Evolutionary conservation across 2,329 filamentous ascomycete species (phyloP).

Genomic region (Exophiala lecanii-corni): DNA sequence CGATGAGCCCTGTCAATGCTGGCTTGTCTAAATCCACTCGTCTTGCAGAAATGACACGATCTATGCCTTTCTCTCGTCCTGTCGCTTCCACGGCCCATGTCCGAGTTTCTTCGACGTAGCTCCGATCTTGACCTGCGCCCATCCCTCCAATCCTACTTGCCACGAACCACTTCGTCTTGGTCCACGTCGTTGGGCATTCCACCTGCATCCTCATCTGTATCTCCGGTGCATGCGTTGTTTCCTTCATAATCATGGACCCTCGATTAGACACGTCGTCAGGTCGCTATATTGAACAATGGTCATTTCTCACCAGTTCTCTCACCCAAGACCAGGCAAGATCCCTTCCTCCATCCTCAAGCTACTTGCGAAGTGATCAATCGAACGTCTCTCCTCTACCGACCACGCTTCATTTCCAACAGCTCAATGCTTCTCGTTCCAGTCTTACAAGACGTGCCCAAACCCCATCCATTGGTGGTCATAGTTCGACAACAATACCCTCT

Average conservation of each 20-base stretch:
- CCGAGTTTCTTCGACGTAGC: too few species aligned
- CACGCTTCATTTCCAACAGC: slow-evolving; percentile 19
- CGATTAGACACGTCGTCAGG: slow-evolving; percentile 26
- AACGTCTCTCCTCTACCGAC: slow-evolving; percentile 23
- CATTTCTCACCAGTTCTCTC: slow-evolving; percentile 22
- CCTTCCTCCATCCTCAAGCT: slow-evolving; percentile 24
- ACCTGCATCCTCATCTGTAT: slow-evolving; percentile 3
- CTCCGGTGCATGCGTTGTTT: slow-evolving; percentile 21
- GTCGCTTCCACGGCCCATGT: too few species aligned
- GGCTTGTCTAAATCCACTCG: too few species aligned
- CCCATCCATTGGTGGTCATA: slow-evolving; percentile 23
- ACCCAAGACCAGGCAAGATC: slow-evolving; percentile 22
- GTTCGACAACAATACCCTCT: slow-evolving; percentile 32
- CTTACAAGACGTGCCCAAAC: slow-evolving; percentile 18
- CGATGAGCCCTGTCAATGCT: too few species aligned
- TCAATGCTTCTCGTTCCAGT: slow-evolving; percentile 24
- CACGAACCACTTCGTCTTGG: background rate
- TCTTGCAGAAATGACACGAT: too few species aligned
- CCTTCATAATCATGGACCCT: slow-evolving; percentile 21
- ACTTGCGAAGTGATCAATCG: slow-evolving; percentile 25
- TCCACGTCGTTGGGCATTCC: background rate
- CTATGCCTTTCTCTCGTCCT: too few species aligned
- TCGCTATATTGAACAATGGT: slow-evolving; percentile 26
- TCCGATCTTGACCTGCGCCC: too few species aligned
- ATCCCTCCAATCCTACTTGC: background rate